phyloP scores from a whole-genome alignment of 139 green algal species.

The Chlamydomonas sp. region DNA sequence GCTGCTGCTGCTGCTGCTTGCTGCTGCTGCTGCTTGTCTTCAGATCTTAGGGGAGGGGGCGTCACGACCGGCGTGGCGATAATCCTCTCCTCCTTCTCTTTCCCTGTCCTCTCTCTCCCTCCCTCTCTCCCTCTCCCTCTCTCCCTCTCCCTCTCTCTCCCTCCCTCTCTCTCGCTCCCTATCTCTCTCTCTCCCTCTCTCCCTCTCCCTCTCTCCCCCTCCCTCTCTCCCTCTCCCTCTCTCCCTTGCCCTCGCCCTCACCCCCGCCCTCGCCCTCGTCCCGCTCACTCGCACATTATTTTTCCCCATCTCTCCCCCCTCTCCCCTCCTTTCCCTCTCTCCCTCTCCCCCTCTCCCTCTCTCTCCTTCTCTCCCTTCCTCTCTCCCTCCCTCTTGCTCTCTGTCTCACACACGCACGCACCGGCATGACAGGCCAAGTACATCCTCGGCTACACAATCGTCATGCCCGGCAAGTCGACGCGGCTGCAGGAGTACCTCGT shows the following conservation, averaged over 20 bases:
- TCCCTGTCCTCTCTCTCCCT: too few species aligned
- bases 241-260: too few species aligned
- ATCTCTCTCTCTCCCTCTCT: background rate
- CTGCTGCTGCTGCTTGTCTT: too few species aligned
- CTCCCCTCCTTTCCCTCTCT: background rate
- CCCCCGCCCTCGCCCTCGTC: background rate
- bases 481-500: conserved; percentile 3
- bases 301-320: background rate
- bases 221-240: background rate
- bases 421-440: conserved; percentile 11
- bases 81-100: background rate
- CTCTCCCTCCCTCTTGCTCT: background rate
- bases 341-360: background rate
- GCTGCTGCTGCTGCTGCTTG: conserved; percentile 7
- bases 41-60: too few species aligned
- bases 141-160: background rate
- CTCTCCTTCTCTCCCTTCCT: background rate
- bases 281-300: background rate
- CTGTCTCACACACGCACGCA: too few species aligned
- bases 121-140: background rate
- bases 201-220: background rate
- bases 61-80: too few species aligned
- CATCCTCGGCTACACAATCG: background rate
- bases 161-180: too few species aligned
- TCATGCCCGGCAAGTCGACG: conserved; percentile 5